Evolutionary conservation across 164 flowering plant genomes (phyloP), one percentile per base, ranked within the genome.

Genomic region (Liquidambar formosana): DNA sequence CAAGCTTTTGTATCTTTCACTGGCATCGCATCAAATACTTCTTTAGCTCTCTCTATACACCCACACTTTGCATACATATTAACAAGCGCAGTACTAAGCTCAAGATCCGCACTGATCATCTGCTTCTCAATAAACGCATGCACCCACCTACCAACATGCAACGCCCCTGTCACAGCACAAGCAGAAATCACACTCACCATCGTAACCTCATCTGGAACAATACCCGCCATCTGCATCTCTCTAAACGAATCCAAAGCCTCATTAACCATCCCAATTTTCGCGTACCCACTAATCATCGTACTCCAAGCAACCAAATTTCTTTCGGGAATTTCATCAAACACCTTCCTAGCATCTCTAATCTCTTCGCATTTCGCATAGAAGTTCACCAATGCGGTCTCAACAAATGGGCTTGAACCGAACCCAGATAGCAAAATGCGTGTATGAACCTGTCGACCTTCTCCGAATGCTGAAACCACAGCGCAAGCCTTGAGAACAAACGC

Each of bases 51-150:
- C 44, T 80, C 80, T 21, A 85, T 75, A 47, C 72, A 71, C 18
- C 89, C 89, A 60, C 89, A 85, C 65, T 75, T 85, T 1, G 82
- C 78, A 51, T 83, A 83, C 85, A 83, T 83, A 70, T 83, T 78
- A 27, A 85, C 74, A 43, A 85, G 82, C 1, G 86, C 79, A 63
- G 85, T 85, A 67, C 77, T 64, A 13, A 85, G 80, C 77, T 75
- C 83, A 65, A 85, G 71, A 65, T 83, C 86, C 10, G 68, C 22
- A 1, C 56, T 23, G n/a, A 83, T 75, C 8, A 57, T 33, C 38
- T 51, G 71, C 70, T 74, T 80, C 49, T 75, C 69, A 16, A 83
- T 74, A 70, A 75, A 81, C 0, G 75, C 76, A 74, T 83, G 85
- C 45, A 83, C 78, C 86, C 85, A 83, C 62, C 71, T 66, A 4